Conservation (phyloP, 768 basidiomycete species). For the Hygrocybe coccinea region DNA sequence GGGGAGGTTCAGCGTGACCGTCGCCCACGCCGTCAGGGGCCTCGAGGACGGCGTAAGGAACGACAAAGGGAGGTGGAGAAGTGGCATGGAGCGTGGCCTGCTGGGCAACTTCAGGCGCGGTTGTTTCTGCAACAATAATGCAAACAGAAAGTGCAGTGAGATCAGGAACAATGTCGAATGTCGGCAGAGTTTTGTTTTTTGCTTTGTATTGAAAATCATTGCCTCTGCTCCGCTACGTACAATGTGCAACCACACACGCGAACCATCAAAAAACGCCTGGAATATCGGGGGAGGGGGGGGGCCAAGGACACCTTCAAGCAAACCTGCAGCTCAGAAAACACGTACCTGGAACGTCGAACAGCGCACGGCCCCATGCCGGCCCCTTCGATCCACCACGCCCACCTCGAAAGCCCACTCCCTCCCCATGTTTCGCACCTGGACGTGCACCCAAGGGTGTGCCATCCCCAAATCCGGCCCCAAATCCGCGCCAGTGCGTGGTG, state of each 20-base stretch:
- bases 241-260: background rate
- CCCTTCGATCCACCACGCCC: constrained; percentile 61
- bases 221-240: too few species aligned
- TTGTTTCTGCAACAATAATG: constrained; percentile 42
- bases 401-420: constrained; percentile 73
- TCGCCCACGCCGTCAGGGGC: constrained; percentile 67
- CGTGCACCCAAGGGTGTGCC: constrained; percentile 67
- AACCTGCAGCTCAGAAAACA: constrained; percentile 5
- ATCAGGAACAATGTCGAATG: background rate
- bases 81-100: constrained; percentile 37
- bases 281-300: background rate
- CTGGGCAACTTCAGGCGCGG: constrained; percentile 45
- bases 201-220: too few species aligned
- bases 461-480: constrained; percentile 43
- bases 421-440: constrained; percentile 66
- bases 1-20: constrained; percentile 56
- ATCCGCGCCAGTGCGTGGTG: constrained; percentile 33
- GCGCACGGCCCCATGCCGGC: constrained; percentile 55
- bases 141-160: constrained; percentile 11
- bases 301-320: constrained; percentile 3
- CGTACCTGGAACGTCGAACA: constrained; percentile 80
- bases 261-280: constrained; percentile 8
- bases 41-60: constrained; percentile 54
- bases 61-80: constrained; percentile 66
- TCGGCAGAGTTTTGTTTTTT: too few species aligned